These are phyloP conservation scores for Moniliella sp. DNA, from an alignment of 1,284 basidiomycete species.

Conservation along the genomic window DNA sequence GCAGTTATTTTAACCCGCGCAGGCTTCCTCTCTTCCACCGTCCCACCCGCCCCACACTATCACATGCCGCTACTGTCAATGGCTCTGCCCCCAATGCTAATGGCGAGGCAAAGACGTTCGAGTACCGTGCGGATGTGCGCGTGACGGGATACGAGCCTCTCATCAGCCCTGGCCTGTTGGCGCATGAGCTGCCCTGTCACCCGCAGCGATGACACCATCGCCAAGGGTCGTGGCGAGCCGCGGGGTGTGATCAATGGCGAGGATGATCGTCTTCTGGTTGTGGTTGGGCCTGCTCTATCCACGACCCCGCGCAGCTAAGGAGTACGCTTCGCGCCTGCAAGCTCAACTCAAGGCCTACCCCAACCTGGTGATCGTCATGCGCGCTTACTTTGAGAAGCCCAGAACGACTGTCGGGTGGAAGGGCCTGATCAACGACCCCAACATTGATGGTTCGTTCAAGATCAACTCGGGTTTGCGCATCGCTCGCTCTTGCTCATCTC, in stretches of 20 bases:
- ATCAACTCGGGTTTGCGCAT: slow-evolving; percentile 66
- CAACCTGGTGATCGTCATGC: slow-evolving; percentile 65
- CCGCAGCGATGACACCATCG: slow-evolving; percentile 17
- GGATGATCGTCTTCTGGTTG: slow-evolving; percentile 30
- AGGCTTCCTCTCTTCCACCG: no score
- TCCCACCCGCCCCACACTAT: no score
- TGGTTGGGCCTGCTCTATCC: slow-evolving; percentile 72
- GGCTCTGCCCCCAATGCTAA: no score
- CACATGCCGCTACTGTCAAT: no score
- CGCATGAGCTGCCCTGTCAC: slow-evolving; percentile 24
- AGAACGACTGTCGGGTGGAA: slow-evolving; percentile 58
- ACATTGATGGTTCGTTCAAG: slow-evolving; percentile 76
- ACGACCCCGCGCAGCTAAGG: slow-evolving; percentile 63
- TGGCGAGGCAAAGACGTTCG: no score
- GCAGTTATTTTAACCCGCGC: no score
- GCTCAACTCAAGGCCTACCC: slow-evolving; percentile 1
- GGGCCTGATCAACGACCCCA: slow-evolving; percentile 49
- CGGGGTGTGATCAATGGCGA: slow-evolving; percentile 22
- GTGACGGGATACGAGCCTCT: slow-evolving; percentile 30
- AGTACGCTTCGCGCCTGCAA: slow-evolving; percentile 48
- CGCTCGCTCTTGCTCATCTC: slow-evolving; percentile 68
- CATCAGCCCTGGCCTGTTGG: slow-evolving; percentile 21
- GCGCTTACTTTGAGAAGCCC: slow-evolving; percentile 67
- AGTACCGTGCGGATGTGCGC: slow-evolving; percentile 24
- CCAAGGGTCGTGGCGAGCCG: slow-evolving; percentile 14